A percentile compares a stretch with the other conserved stretches of the same genome.
phyloP scores from a whole-genome alignment of 768 basidiomycete species.

The Mycena capillaripes region DNA sequence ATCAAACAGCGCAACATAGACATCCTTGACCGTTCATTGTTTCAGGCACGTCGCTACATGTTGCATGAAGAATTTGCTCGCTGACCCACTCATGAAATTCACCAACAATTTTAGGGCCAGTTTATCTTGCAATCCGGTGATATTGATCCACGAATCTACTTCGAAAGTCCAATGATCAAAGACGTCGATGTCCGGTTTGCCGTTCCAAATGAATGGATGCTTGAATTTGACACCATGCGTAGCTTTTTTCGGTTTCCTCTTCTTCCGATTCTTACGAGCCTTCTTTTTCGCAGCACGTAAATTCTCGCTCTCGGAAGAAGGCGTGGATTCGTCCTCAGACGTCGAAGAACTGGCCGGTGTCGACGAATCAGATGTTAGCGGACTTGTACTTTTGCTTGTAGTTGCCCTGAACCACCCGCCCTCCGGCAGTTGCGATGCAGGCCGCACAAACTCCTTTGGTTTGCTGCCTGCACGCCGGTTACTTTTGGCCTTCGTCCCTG shows the following conservation, averaged over 20 bases:
- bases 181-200: constrained; percentile 8
- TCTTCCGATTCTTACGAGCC: background rate
- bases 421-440: constrained; percentile 2
- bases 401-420: constrained; percentile 5
- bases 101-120: constrained; percentile 9
- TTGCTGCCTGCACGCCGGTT: background rate
- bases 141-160: constrained; percentile 9
- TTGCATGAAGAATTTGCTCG: constrained; percentile 20
- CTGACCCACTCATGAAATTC: constrained; percentile 10
- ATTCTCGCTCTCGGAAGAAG: background rate
- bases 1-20: background rate
- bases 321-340: background rate
- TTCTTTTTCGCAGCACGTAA: background rate
- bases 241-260: background rate
- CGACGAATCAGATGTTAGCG: background rate
- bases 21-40: background rate
- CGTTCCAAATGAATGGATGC: constrained; percentile 7
- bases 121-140: background rate
- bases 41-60: background rate
- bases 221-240: background rate
- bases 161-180: constrained; percentile 20
- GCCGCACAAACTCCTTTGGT: background rate
- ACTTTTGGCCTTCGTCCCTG: background rate
- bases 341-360: background rate
- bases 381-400: background rate